These are phyloP conservation scores for Cercis canadensis DNA, from an alignment of 306 rosid species.

Conservation along the genomic window DNA sequence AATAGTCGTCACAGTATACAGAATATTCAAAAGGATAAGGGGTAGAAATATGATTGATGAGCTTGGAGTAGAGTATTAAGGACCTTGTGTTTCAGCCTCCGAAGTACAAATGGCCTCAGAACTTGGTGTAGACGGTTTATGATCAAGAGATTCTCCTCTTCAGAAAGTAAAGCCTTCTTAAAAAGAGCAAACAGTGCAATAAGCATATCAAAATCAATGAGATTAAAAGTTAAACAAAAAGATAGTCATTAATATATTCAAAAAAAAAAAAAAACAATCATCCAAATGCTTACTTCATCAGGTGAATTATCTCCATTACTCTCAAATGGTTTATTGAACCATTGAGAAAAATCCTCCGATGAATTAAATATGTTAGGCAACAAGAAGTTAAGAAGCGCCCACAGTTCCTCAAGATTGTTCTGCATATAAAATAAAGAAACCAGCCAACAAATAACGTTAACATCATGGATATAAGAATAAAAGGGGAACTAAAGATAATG, in stretches of 20 bases:
- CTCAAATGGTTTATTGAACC: constrained; percentile 99
- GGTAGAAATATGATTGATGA: constrained; percentile 26
- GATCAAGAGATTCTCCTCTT: constrained; percentile 99
- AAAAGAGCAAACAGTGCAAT: constrained; percentile 34
- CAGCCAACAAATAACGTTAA: constrained; percentile 25
- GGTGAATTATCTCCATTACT: constrained; percentile 90
- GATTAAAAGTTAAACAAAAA: constrained; percentile 8
- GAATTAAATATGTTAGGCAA: constrained; percentile 97
- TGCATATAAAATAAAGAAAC: constrained; percentile 37
- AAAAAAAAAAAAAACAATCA: constrained; percentile 17
- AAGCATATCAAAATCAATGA: constrained; percentile 30
- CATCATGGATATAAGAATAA: background rate
- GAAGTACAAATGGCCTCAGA: constrained; percentile 96
- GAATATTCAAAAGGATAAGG: constrained; percentile 6
- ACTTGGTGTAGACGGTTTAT: constrained; percentile 99
- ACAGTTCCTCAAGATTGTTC: constrained; percentile 87
- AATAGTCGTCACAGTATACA: background rate
- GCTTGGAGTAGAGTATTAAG: constrained; percentile 26
- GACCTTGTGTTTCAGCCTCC: constrained; percentile 99
- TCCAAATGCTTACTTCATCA: constrained; percentile 71
- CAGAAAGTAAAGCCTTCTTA: constrained; percentile 88
- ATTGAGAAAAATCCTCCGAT: constrained; percentile 95
- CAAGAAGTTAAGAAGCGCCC: constrained; percentile 98
- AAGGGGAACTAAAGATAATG: background rate
- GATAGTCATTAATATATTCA: constrained; percentile 9